Conservation (phyloP, 2,329 filamentous ascomycete species). For the Paracamarosporium sp. region DNA sequence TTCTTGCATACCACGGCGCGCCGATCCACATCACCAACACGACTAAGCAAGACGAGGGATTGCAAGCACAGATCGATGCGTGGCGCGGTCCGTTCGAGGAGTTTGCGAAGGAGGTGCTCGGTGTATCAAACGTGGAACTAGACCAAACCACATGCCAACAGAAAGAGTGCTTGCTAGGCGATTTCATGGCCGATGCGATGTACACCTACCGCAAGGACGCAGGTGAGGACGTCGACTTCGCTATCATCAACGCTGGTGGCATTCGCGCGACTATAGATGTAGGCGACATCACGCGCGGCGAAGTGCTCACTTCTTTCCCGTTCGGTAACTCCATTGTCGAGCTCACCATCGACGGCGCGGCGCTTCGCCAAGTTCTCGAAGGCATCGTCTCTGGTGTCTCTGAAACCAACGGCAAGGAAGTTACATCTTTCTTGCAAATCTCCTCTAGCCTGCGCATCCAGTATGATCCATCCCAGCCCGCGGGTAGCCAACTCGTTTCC, state of each 20-base stretch:
- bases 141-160: conserved; percentile 66
- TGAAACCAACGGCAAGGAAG: conserved; percentile 59
- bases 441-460: conserved; percentile 44
- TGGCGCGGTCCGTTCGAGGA: conserved; percentile 69
- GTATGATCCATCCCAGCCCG: conserved; percentile 61
- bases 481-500: conserved; percentile 60
- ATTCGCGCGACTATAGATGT: conserved; percentile 68
- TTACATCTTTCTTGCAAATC: conserved; percentile 68
- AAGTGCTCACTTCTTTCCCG: conserved; percentile 69
- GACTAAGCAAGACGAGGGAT: conserved; percentile 62
- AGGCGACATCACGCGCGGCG: conserved; percentile 68
- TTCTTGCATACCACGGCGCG: conserved; percentile 68
- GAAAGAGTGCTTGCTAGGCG: conserved; percentile 60
- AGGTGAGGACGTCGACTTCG: conserved; percentile 59
- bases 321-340: conserved; percentile 71
- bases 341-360: conserved; percentile 59
- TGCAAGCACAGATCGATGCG: conserved; percentile 64
- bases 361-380: conserved; percentile 65
- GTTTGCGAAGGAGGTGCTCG: conserved; percentile 65
- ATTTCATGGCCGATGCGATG: conserved; percentile 62
- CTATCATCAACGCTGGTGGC: conserved; percentile 69
- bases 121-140: conserved; percentile 61
- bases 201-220: conserved; percentile 64
- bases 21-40: conserved; percentile 70
- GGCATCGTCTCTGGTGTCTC: conserved; percentile 64